These are phyloP conservation scores for Hypoxylon sp. DNA, from an alignment of 2,329 filamentous ascomycete species.

Conservation along the genomic window DNA sequence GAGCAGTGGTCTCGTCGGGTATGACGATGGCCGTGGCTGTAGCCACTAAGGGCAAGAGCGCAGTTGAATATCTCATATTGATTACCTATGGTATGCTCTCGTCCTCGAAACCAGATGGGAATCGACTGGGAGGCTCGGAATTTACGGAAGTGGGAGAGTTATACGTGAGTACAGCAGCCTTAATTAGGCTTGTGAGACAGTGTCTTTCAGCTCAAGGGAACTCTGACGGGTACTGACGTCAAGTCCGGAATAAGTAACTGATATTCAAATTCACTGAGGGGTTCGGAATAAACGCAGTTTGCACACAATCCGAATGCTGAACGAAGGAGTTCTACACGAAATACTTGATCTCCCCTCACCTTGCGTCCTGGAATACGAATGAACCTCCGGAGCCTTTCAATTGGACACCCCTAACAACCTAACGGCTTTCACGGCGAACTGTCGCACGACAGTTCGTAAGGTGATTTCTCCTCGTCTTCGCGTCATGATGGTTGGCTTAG, in stretches of 20 bases:
- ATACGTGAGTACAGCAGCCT: constrained; percentile 6
- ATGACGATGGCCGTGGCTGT: constrained; percentile 46
- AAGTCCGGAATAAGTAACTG: constrained; percentile 14
- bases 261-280: constrained; percentile 21
- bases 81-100: not conserved
- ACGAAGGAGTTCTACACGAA: not conserved
- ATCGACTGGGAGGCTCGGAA: constrained; percentile 22
- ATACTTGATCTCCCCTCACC: constrained; percentile 3
- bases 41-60: constrained; percentile 45
- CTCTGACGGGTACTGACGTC: constrained; percentile 31
- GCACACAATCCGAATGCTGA: constrained; percentile 7
- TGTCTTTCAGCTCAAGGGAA: constrained; percentile 13
- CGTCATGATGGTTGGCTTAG: constrained; percentile 37
- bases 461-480: constrained; percentile 39
- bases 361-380: not conserved
- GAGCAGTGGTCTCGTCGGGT: constrained; percentile 50
- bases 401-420: not conserved
- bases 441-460: constrained; percentile 23
- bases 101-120: constrained; percentile 1
- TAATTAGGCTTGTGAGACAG: constrained; percentile 18
- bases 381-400: not conserved
- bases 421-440: not conserved
- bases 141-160: constrained; percentile 31
- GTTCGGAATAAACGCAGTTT: not conserved
- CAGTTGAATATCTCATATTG: constrained; percentile 47